Evolutionary conservation across 768 basidiomycete genomes (phyloP).

Genomic region (Pleurotus tuber-regium): DNA sequence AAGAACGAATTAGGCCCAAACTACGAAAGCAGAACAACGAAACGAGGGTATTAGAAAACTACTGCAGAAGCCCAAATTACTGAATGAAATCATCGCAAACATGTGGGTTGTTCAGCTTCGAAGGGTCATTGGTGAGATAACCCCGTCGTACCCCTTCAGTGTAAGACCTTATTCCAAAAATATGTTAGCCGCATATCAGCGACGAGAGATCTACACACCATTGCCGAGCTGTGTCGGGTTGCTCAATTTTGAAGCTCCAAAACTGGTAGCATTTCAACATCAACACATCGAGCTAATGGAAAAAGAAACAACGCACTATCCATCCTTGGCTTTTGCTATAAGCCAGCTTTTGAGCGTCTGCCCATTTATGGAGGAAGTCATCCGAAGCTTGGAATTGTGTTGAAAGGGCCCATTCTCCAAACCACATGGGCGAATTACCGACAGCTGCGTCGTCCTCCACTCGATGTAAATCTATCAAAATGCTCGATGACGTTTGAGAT

Average conservation of each 20-base stretch:
- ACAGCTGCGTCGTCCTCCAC: conserved; percentile 44
- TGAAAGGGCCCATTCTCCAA: conserved; percentile 58
- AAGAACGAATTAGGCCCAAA: too few species aligned
- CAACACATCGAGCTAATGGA: background rate
- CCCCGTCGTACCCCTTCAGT: conserved; percentile 55
- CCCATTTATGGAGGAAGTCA: conserved; percentile 53
- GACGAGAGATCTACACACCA: conserved; percentile 44
- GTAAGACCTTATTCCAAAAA: conserved; percentile 57
- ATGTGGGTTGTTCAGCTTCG: conserved; percentile 48
- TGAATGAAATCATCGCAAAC: conserved; percentile 59
- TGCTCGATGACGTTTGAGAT: background rate
- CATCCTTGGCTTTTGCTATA: conserved; percentile 54
- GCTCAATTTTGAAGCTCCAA: conserved; percentile 79
- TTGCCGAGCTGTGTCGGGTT: conserved; percentile 52
- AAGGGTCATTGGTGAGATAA: conserved; percentile 64
- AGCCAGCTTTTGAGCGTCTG: conserved; percentile 59
- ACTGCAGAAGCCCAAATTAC: background rate
- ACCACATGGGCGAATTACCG: conserved; percentile 48
- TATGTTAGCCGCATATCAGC: background rate
- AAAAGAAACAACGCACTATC: conserved; percentile 39
- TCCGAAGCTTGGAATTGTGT: conserved; percentile 55
- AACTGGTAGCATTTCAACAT: conserved; percentile 29
- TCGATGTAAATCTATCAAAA: conserved; percentile 52
- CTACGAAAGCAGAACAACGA: too few species aligned
- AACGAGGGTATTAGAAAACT: background rate